phyloP scores from a whole-genome alignment of 768 basidiomycete genomes.

The Candolleomyces eurysporus region DNA sequence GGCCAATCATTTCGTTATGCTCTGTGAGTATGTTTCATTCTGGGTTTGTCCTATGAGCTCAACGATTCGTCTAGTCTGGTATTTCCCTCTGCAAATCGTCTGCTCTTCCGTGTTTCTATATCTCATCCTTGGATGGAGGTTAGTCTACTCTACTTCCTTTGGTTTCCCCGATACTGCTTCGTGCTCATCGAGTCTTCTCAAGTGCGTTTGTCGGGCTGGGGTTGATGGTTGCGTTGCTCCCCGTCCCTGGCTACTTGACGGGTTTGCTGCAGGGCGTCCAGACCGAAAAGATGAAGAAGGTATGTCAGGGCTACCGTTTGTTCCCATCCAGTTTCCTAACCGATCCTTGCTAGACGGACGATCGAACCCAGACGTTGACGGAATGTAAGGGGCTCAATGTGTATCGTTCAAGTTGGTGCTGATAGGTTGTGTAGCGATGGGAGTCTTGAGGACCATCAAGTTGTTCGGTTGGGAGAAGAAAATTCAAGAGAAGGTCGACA shows the following conservation, averaged over 20 bases:
- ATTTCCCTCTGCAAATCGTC: conserved; percentile 40
- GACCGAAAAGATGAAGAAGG: conserved; percentile 59
- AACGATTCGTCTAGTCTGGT: conserved; percentile 21
- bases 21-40: neutral
- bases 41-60: neutral
- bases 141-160: conserved; percentile 1
- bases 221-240: conserved; percentile 1
- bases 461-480: conserved; percentile 70
- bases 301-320: conserved; percentile 45
- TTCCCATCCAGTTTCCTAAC: conserved; percentile 42
- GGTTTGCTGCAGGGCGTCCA: conserved; percentile 46
- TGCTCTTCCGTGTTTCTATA: conserved; percentile 45
- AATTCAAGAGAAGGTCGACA: conserved; percentile 48
- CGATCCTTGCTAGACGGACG: conserved; percentile 36
- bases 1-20: conserved; percentile 14
- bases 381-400: conserved; percentile 41
- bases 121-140: conserved; percentile 47
- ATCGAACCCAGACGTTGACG: conserved; percentile 58
- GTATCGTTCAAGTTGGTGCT: neutral
- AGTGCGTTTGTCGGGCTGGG: conserved; percentile 9
- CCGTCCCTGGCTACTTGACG: conserved; percentile 22
- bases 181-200: neutral
- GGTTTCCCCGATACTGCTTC: neutral
- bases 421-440: conserved; percentile 37
- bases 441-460: conserved; percentile 70